Evolutionary conservation across 1,139 yeast genomes (phyloP).

Genomic region (Pichia sp.): DNA sequence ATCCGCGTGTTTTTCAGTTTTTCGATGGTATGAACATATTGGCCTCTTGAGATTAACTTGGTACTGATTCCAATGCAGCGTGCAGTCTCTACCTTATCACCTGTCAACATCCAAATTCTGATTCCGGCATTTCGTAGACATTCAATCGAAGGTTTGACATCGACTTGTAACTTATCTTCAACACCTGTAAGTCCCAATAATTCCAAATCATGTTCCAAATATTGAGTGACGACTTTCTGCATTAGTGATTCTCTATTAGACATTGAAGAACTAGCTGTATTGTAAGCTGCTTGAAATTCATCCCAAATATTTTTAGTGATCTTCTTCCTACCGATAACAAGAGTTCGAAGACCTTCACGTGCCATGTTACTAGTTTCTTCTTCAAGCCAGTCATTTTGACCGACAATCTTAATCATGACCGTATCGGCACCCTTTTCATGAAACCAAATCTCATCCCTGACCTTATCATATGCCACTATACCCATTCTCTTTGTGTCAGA

Average conservation of each 20-base stretch:
- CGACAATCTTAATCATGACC: constrained; percentile 84
- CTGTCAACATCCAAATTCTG: constrained; percentile 98
- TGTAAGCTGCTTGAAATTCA: constrained; percentile 57
- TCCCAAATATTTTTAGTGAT: constrained; percentile 48
- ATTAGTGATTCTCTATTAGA: constrained; percentile 65
- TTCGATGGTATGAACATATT: constrained; percentile 81
- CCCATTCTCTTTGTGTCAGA: constrained; percentile 98
- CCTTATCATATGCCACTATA: constrained; percentile 59
- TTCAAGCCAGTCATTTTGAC: constrained; percentile 88
- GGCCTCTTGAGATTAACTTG: constrained; percentile 86
- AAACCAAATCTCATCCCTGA: constrained; percentile 70
- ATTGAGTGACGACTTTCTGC: constrained; percentile 60
- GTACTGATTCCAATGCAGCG: constrained; percentile 95
- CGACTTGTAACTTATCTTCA: constrained; percentile 87
- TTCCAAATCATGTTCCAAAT: constrained; percentile 78
- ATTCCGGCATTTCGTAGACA: constrained; percentile 92
- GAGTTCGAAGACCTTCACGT: constrained; percentile 91
- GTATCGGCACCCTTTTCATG: constrained; percentile 95
- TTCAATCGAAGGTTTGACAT: constrained; percentile 89
- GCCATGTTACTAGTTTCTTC: constrained; percentile 99
- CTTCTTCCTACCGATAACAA: constrained; percentile 82
- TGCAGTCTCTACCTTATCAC: constrained; percentile 98
- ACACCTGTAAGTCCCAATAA: constrained; percentile 93
- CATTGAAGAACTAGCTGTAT: constrained; percentile 74
- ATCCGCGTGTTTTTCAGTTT: constrained; percentile 50